Evolutionary conservation across 2,329 filamentous ascomycete genomes (phyloP), one percentile per base, ranked within the genome.

Genomic region (Pseudonectria buxi): DNA sequence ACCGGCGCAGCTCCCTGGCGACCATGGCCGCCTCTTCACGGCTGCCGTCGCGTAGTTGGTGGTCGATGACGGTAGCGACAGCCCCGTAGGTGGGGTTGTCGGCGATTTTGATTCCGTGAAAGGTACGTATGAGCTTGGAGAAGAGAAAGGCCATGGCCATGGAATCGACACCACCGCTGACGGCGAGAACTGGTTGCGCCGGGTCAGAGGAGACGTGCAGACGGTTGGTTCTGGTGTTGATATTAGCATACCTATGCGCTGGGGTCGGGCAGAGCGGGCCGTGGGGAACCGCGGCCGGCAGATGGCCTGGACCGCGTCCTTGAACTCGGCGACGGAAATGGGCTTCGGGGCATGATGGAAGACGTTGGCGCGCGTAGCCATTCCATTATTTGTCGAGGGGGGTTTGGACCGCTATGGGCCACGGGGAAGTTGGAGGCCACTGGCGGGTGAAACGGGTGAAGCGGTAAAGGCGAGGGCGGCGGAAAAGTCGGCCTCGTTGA

Each of bases 111-210:
- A 67, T 51, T 16, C 47, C 39, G 3, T 51, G 53, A 30, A 64
- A 52, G 3, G 43, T 40, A 3, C 41, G 55, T 26, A 61, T 59
- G 25, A 73, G 50, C 30, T 66, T 60, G 32, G 69, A 71, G 55
- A 84, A 86, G 25, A 96, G 72, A 41, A 70, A 79, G 36, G 88
- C 87, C 41, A 98, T 69, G 18, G 90, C 90, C 89, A 96, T 98
- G n/a, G 90, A 96, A 61, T 98, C 92, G 26, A 92, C 85, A 7
- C 92, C 92, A 15, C 92, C 92, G 54, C 89, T 95, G 42, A 96
- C 69, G 12, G 89, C 92, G 40, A 96, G 66, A 35, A 74, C 82
- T 86, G 24, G 27, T 28, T 28, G 33, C 30, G 34, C 25, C 36
- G 25, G 7, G 10, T 31, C 27, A 24, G 10, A 10, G n/a, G 14